Percentiles rank a stretch among this genome's conserved stretches.
Conservation (phyloP, 129 eudicot species). For the Artemisia tridentata region DNA sequence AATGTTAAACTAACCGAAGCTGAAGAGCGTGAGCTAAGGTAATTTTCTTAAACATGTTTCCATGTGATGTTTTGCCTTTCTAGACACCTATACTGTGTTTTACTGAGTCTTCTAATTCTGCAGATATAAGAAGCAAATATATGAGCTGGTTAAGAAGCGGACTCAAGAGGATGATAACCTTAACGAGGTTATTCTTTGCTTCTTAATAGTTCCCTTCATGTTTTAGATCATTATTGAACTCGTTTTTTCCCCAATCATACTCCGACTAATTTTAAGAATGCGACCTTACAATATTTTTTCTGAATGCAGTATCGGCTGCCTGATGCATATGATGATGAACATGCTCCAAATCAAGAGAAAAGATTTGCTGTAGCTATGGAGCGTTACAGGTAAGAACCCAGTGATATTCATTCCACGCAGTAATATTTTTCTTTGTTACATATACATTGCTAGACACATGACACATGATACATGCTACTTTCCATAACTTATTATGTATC, state of each 20-base stretch:
- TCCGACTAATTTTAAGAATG: neutral
- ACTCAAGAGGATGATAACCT: conserved; percentile 66
- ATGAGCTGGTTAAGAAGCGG: conserved; percentile 75
- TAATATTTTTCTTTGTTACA: neutral
- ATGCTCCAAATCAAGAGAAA: conserved; percentile 86
- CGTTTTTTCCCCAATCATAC: neutral
- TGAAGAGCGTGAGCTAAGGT: conserved; percentile 76
- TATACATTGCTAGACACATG: neutral
- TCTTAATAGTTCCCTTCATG: neutral
- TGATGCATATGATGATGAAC: conserved; percentile 87
- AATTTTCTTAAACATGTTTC: conserved; percentile 8
- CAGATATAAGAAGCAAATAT: conserved; percentile 87
- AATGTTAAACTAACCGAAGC: conserved; percentile 69
- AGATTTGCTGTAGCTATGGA: conserved; percentile 91
- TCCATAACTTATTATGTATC: neutral
- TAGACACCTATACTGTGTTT: conserved; percentile 14
- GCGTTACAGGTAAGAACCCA: conserved; percentile 69
- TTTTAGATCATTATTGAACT: conserved; percentile 6
- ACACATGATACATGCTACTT: neutral
- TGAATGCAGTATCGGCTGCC: conserved; percentile 87
- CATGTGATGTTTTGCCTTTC: conserved; percentile 1
- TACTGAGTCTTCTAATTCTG: conserved; percentile 24
- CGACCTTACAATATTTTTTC: neutral
- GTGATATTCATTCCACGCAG: neutral
- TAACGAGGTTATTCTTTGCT: conserved; percentile 54